These are phyloP conservation scores for Zygosaccharomyces rouxii DNA, from an alignment of 805 yeast genomes.

Conservation along the genomic window DNA sequence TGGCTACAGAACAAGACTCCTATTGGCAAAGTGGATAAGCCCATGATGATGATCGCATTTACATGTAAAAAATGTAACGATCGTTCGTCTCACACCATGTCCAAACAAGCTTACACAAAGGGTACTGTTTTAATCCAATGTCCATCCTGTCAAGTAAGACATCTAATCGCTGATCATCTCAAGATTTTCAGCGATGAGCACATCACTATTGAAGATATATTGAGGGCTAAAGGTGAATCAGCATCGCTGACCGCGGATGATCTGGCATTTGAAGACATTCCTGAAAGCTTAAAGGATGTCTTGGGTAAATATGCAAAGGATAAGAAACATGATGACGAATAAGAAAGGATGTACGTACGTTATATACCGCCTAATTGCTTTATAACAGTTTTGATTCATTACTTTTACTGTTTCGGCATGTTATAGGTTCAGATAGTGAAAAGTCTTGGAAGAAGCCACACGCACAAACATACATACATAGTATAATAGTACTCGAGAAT, in stretches of 20 bases:
- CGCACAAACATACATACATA: background rate
- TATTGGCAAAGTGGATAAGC: constrained; percentile 56
- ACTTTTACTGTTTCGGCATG: background rate
- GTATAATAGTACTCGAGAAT: background rate
- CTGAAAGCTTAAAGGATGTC: constrained; percentile 27
- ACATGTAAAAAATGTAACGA: constrained; percentile 85
- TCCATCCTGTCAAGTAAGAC: constrained; percentile 85
- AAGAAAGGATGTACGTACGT: background rate
- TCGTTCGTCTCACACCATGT: constrained; percentile 82
- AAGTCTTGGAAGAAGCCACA: background rate
- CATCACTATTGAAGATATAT: constrained; percentile 74
- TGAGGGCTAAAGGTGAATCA: constrained; percentile 70
- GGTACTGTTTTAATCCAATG: constrained; percentile 90
- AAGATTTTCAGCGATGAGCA: constrained; percentile 73
- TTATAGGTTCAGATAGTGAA: background rate
- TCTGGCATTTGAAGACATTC: constrained; percentile 45
- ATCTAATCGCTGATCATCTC: constrained; percentile 83
- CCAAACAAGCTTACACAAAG: constrained; percentile 82
- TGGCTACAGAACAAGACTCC: constrained; percentile 5
- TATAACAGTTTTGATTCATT: background rate
- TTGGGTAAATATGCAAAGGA: constrained; percentile 69
- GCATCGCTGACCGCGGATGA: constrained; percentile 63
- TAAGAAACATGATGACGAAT: constrained; percentile 35
- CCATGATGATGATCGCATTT: constrained; percentile 81
- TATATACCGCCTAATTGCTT: background rate